Percentiles rank a stretch among this genome's conserved stretches.
Conservation (phyloP, 495 filamentous ascomycete genomes). For the Penicillium maclennaniae region DNA sequence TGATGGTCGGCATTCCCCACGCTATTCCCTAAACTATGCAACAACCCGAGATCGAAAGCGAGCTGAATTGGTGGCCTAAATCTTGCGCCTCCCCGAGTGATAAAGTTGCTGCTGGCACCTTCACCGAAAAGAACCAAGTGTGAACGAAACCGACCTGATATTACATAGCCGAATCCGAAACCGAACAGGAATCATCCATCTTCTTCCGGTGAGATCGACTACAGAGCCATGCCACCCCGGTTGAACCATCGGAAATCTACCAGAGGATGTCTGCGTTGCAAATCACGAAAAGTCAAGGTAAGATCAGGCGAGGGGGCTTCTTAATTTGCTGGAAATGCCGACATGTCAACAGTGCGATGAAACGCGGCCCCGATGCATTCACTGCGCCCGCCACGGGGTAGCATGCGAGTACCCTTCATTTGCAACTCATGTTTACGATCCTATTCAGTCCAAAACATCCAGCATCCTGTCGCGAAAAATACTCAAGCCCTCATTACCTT, state of each 20-base stretch:
- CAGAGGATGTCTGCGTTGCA: constrained; percentile 45
- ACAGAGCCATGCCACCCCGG: constrained; percentile 15
- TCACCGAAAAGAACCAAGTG: no score
- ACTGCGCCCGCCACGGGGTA: constrained; percentile 18
- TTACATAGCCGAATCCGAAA: not conserved
- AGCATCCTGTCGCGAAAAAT: not conserved
- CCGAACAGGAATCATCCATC: not conserved
- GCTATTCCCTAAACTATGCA: constrained; percentile 14
- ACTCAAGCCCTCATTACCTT: constrained; percentile 3
- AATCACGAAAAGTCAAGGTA: constrained; percentile 44
- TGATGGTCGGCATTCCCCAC: not conserved
- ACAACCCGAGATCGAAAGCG: constrained; percentile 11
- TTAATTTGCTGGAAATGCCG: not conserved
- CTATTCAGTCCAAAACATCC: constrained; percentile 1
- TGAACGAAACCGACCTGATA: not conserved
- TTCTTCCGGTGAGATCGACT: not conserved
- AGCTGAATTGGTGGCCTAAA: constrained; percentile 6
- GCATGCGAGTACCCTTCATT: constrained; percentile 15
- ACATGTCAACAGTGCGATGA: constrained; percentile 14
- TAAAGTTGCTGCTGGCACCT: no score
- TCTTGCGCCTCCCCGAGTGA: not conserved
- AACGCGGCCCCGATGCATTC: constrained; percentile 16
- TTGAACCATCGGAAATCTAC: constrained; percentile 41
- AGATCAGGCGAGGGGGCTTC: not conserved
- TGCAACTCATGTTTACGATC: constrained; percentile 14